These are phyloP conservation scores for Dicorynia guianensis DNA, from an alignment of 306 rosid species.

Conservation along the genomic window DNA sequence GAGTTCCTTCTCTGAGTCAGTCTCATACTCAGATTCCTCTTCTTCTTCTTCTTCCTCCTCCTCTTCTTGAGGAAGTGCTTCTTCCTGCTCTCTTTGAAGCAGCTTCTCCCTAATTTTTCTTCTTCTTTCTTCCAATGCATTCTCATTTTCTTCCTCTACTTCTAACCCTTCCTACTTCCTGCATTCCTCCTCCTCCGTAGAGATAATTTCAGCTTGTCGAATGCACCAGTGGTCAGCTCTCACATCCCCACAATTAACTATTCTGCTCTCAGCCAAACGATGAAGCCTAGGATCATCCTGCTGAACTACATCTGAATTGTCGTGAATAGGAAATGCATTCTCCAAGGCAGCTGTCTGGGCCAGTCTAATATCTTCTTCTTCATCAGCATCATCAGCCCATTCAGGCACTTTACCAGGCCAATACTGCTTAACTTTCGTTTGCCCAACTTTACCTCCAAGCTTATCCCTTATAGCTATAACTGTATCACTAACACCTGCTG, in stretches of 20 bases:
- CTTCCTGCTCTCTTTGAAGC: slow-evolving; percentile 89
- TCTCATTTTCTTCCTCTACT: slow-evolving; percentile 76
- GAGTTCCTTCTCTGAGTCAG: slow-evolving; percentile 90
- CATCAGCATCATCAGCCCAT: slow-evolving; percentile 84
- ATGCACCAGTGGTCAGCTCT: slow-evolving; percentile 93
- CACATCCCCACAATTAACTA: slow-evolving; percentile 87
- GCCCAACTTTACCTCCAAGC: slow-evolving; percentile 92
- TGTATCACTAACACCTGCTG: slow-evolving; percentile 96
- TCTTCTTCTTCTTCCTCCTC: slow-evolving; percentile 74
- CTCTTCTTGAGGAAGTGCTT: slow-evolving; percentile 77
- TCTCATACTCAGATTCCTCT: slow-evolving; percentile 89
- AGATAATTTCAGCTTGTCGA: slow-evolving; percentile 92
- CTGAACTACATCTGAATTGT: slow-evolving; percentile 56
- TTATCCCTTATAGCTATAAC: slow-evolving; percentile 87
- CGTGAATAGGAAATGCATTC: slow-evolving; percentile 72
- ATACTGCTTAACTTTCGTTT: slow-evolving; percentile 86
- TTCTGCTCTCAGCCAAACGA: slow-evolving; percentile 77
- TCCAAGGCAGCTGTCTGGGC: slow-evolving; percentile 69
- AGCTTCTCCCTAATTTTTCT: slow-evolving; percentile 72
- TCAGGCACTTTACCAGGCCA: slow-evolving; percentile 99
- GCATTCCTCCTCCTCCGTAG: slow-evolving; percentile 85
- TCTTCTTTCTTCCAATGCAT: slow-evolving; percentile 84
- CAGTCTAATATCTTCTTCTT: slow-evolving; percentile 76
- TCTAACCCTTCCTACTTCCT: slow-evolving; percentile 89
- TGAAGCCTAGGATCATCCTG: slow-evolving; percentile 86